Percentiles rank a stretch among this genome's conserved stretches.
Conservation (phyloP, 768 basidiomycete species). For the Harrya chromipes region DNA sequence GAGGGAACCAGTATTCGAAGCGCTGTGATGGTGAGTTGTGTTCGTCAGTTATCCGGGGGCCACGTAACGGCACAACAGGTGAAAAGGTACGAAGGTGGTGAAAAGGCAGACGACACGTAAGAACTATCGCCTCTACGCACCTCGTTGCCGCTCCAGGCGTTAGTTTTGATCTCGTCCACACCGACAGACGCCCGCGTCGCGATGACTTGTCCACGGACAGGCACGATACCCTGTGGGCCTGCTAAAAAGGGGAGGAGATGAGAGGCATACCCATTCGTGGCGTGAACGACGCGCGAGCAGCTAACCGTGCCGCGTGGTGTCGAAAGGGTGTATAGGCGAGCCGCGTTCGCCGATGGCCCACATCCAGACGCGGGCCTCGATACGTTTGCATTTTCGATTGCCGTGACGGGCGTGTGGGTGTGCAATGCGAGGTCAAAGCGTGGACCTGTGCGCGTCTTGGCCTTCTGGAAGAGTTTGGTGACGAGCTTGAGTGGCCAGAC, state of each 20-base stretch:
- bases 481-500: constrained; percentile 84
- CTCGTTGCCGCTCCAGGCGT: constrained; percentile 46
- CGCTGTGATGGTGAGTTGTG: constrained; percentile 28
- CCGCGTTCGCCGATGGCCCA: neutral
- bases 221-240: constrained; percentile 55
- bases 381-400: constrained; percentile 28
- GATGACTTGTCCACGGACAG: constrained; percentile 68
- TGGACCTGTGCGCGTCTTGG: constrained; percentile 26
- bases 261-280: constrained; percentile 82
- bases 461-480: constrained; percentile 53
- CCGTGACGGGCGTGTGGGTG: constrained; percentile 69
- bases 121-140: constrained; percentile 3
- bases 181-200: constrained; percentile 42
- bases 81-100: no score
- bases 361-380: neutral
- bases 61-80: no score
- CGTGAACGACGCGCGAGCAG: constrained; percentile 72
- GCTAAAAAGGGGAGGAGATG: constrained; percentile 70
- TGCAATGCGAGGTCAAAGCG: constrained; percentile 53
- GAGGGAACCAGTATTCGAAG: constrained; percentile 82
- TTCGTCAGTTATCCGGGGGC: no score
- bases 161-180: constrained; percentile 38
- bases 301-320: constrained; percentile 66
- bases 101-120: neutral
- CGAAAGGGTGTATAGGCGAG: constrained; percentile 10